Percentiles rank a stretch among this genome's conserved stretches.
These are phyloP conservation scores for Austroboletus eburneus DNA, from an alignment of 768 basidiomycete genomes.

Conservation along the genomic window DNA sequence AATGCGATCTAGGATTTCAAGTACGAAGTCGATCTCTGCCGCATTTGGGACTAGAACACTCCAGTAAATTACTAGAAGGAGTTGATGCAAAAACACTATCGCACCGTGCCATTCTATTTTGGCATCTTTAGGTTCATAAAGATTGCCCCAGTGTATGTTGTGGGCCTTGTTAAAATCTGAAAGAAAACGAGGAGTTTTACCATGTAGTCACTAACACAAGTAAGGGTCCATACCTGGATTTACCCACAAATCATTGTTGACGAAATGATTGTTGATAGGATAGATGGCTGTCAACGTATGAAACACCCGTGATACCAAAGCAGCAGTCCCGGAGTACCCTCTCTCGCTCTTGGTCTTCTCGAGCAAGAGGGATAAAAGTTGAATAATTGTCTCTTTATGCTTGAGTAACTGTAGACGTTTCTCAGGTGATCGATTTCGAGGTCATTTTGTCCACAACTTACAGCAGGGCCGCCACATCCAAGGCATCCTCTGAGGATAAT, in stretches of 20 bases:
- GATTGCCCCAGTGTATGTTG: slow-evolving; percentile 71
- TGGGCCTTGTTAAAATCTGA: slow-evolving; percentile 62
- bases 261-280: slow-evolving; percentile 71
- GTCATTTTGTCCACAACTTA: slow-evolving; percentile 31
- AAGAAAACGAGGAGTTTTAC: not conserved
- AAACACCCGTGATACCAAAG: slow-evolving; percentile 70
- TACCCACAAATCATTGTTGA: slow-evolving; percentile 79
- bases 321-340: slow-evolving; percentile 77
- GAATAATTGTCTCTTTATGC: slow-evolving; percentile 61
- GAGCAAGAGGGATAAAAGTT: slow-evolving; percentile 59
- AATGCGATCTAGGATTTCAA: slow-evolving; percentile 74
- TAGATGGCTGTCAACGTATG: slow-evolving; percentile 74
- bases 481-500: slow-evolving; percentile 79
- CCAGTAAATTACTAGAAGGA: slow-evolving; percentile 11
- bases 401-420: slow-evolving; percentile 53
- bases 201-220: slow-evolving; percentile 4
- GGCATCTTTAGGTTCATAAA: slow-evolving; percentile 76
- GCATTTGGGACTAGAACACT: slow-evolving; percentile 36
- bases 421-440: slow-evolving; percentile 1
- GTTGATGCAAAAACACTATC: not conserved
- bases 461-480: slow-evolving; percentile 64
- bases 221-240: slow-evolving; percentile 57
- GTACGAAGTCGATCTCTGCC: slow-evolving; percentile 73
- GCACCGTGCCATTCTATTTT: slow-evolving; percentile 85
- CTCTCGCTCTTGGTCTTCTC: slow-evolving; percentile 86